A percentile compares a stretch with the other conserved stretches of the same genome.
phyloP scores from a whole-genome alignment of 768 basidiomycete species.

The Mycena amicta region DNA sequence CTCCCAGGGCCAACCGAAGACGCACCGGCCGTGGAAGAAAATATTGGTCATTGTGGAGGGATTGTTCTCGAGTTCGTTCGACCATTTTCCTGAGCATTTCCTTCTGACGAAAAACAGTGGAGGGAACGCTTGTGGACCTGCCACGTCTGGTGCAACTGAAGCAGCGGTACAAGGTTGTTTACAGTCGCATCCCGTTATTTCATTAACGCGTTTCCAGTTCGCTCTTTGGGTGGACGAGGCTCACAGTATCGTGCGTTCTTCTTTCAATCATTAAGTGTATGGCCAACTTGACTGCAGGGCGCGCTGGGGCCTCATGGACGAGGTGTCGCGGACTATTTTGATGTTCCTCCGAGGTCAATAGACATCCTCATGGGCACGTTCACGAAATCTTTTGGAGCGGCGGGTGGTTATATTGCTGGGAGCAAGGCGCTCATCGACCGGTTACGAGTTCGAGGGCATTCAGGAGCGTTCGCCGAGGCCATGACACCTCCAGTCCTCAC shows the following conservation, averaged over 20 bases:
- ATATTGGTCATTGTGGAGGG: constrained; percentile 95
- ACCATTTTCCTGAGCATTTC: too few species aligned
- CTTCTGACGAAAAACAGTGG: too few species aligned
- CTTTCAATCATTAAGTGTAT: not conserved
- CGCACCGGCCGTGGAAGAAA: constrained; percentile 98
- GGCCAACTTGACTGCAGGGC: constrained; percentile 39
- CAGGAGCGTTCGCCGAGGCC: constrained; percentile 84
- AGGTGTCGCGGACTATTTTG: constrained; percentile 94
- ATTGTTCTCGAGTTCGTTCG: constrained; percentile 91
- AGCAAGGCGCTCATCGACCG: constrained; percentile 77
- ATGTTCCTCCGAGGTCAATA: constrained; percentile 74
- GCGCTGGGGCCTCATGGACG: constrained; percentile 94
- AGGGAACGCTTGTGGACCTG: constrained; percentile 87
- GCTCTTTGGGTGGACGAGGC: constrained; percentile 96
- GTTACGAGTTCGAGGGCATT: constrained; percentile 78
- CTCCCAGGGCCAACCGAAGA: constrained; percentile 96
- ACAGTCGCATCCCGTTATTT: too few species aligned
- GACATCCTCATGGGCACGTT: constrained; percentile 99
- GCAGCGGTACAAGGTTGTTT: constrained; percentile 92
- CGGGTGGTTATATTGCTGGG: constrained; percentile 94
- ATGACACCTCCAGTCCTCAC: constrained; percentile 90
- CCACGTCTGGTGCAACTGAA: constrained; percentile 85
- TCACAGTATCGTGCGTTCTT: constrained; percentile 67
- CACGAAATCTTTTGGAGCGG: constrained; percentile 92
- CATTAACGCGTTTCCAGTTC: too few species aligned